These are phyloP conservation scores for Lactarius sp. DNA, from an alignment of 768 basidiomycete species.

Conservation along the genomic window DNA sequence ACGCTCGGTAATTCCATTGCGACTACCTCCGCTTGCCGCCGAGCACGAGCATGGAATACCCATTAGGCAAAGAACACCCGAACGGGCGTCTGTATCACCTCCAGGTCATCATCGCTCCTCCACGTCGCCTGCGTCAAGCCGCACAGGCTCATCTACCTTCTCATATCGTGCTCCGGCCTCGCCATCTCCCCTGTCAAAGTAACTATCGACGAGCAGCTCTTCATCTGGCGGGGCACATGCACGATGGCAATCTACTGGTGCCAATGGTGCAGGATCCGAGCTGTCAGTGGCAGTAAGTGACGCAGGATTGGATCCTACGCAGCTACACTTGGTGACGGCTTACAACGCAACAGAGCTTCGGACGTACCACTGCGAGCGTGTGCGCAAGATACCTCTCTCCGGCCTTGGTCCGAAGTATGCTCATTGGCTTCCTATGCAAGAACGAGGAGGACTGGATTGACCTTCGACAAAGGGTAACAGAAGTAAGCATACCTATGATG, in stretches of 20 bases:
- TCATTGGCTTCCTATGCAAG: too few relatives aligned
- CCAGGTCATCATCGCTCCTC: conserved; percentile 27
- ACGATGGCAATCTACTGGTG: conserved; percentile 34
- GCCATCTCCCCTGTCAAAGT: conserved; percentile 62
- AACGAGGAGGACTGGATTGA: too few relatives aligned
- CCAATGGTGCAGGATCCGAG: conserved; percentile 33
- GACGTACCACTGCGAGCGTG: conserved; percentile 95
- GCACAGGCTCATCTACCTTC: conserved; percentile 34
- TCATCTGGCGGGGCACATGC: conserved; percentile 32
- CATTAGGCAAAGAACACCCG: conserved; percentile 20
- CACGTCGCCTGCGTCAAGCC: conserved; percentile 28
- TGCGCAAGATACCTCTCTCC: conserved; percentile 89
- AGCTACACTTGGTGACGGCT: conserved; percentile 64
- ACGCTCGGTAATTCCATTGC: conserved; percentile 68
- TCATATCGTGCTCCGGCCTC: conserved; percentile 57
- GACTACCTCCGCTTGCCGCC: conserved; percentile 40
- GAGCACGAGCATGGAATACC: conserved; percentile 12
- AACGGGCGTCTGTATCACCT: conserved; percentile 15
- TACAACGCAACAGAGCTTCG: conserved; percentile 70
- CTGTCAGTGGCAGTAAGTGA: conserved; percentile 16
- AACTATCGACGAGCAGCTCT: conserved; percentile 45
- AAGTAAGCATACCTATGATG: conserved; percentile 47
- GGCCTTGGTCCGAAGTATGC: too few relatives aligned
- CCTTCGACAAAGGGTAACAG: conserved; percentile 63
- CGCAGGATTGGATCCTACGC: conserved; percentile 37